Conservation (phyloP, 2,329 filamentous ascomycete genomes). For the Ceratocystis variospora region DNA sequence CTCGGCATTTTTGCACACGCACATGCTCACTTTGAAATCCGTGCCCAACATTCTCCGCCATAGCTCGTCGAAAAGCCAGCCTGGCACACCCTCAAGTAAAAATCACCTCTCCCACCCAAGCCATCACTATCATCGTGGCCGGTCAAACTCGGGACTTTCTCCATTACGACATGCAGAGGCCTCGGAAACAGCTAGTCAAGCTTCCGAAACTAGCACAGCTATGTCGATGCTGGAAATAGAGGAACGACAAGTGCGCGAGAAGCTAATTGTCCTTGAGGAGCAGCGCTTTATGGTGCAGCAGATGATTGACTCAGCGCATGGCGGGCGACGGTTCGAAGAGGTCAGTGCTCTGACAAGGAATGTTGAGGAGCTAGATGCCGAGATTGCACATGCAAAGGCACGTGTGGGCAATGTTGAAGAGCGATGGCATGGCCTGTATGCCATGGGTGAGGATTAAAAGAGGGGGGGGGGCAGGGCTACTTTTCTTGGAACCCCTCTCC, state of each 20-base stretch:
- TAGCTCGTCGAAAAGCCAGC: not conserved
- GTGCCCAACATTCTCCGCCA: constrained; percentile 51
- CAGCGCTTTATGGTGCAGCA: constrained; percentile 78
- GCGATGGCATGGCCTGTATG: constrained; percentile 20
- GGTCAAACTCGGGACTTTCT: constrained; percentile 22
- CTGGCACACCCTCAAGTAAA: not conserved
- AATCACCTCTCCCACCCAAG: constrained; percentile 1
- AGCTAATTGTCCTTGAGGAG: constrained; percentile 74
- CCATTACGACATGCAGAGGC: constrained; percentile 33
- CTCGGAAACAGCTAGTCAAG: constrained; percentile 37
- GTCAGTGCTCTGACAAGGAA: constrained; percentile 67
- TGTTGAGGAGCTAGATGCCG: constrained; percentile 63
- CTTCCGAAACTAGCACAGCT: constrained; percentile 37
- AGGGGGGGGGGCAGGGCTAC: not conserved
- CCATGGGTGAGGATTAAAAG: not conserved
- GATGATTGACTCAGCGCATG: constrained; percentile 68
- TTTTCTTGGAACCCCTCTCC: too few species aligned
- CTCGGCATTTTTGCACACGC: constrained; percentile 68
- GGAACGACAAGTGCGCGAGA: constrained; percentile 68
- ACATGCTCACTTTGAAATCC: constrained; percentile 78
- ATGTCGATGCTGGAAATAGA: constrained; percentile 52
- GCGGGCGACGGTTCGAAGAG: constrained; percentile 71
- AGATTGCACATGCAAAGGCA: constrained; percentile 56
- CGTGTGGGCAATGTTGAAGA: constrained; percentile 53
- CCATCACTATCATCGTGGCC: constrained; percentile 5